These are phyloP conservation scores for Wickerhamiella musiphila DNA, from an alignment of 805 yeast genomes.

Conservation along the genomic window DNA sequence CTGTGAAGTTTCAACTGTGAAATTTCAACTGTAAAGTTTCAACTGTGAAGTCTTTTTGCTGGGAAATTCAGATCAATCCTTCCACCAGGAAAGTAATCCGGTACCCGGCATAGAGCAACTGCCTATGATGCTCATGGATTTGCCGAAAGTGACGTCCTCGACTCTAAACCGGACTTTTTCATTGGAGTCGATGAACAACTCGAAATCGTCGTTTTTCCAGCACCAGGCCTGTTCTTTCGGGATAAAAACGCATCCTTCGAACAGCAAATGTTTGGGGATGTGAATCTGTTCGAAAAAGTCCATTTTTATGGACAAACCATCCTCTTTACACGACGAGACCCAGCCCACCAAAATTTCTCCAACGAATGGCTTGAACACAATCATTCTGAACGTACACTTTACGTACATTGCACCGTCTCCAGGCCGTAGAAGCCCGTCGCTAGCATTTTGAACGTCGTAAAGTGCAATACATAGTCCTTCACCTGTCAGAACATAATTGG, in stretches of 20 bases:
- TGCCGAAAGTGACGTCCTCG: conserved; percentile 69
- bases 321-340: conserved; percentile 74
- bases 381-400: conserved; percentile 48
- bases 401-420: conserved; percentile 88
- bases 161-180: conserved; percentile 84
- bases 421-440: conserved; percentile 78
- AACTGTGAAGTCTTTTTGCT: not conserved
- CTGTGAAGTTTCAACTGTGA: too few relatives aligned
- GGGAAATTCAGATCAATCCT: conserved; percentile 28
- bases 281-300: conserved; percentile 86
- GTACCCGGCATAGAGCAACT: conserved; percentile 92
- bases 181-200: conserved; percentile 69
- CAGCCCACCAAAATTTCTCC: conserved; percentile 90
- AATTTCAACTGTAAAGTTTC: not conserved
- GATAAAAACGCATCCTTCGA: conserved; percentile 52
- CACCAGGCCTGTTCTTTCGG: conserved; percentile 86
- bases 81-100: conserved; percentile 98
- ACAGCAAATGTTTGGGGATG: conserved; percentile 66
- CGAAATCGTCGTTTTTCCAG: conserved; percentile 63
- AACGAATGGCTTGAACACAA: conserved; percentile 83
- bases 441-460: conserved; percentile 67
- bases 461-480: conserved; percentile 72
- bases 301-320: conserved; percentile 69
- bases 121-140: conserved; percentile 74
- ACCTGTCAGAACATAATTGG: conserved; percentile 70